phyloP scores from a whole-genome alignment of 345 rosid genomes.

The Citrus medica region DNA sequence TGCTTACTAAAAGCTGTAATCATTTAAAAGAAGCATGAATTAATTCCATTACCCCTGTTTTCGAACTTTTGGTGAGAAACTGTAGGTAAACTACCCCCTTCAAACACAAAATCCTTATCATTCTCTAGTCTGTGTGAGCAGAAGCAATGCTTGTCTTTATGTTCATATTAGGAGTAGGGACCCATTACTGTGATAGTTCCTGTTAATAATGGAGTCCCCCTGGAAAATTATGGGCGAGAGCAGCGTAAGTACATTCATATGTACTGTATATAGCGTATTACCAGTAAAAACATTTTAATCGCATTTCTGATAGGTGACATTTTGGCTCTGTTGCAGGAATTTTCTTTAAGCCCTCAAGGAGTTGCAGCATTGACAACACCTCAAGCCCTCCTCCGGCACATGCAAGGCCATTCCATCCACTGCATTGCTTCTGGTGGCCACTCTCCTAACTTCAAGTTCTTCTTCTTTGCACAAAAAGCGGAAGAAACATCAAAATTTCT shows the following conservation, averaged over 20 bases:
- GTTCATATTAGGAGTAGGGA: neutral
- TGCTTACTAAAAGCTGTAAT: neutral
- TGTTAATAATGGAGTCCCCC: neutral
- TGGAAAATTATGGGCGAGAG: neutral
- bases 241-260: neutral
- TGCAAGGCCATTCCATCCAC: constrained; percentile 81
- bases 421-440: constrained; percentile 98
- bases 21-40: neutral
- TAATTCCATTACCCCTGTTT: neutral
- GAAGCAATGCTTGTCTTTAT: neutral
- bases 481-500: constrained; percentile 65
- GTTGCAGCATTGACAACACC: constrained; percentile 64
- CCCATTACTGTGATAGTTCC: neutral
- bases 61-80: neutral
- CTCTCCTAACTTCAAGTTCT: constrained; percentile 83
- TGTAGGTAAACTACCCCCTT: neutral
- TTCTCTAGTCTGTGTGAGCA: neutral
- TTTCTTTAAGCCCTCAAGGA: constrained; percentile 62
- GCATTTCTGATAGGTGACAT: constrained; percentile 2
- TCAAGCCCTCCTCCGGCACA: constrained; percentile 73
- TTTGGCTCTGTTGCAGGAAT: constrained; percentile 47
- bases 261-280: neutral
- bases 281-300: neutral
- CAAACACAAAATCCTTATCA: neutral
- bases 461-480: constrained; percentile 89